phyloP scores from a whole-genome alignment of 176 grass and related monocot species.

The Carex scoparia region DNA sequence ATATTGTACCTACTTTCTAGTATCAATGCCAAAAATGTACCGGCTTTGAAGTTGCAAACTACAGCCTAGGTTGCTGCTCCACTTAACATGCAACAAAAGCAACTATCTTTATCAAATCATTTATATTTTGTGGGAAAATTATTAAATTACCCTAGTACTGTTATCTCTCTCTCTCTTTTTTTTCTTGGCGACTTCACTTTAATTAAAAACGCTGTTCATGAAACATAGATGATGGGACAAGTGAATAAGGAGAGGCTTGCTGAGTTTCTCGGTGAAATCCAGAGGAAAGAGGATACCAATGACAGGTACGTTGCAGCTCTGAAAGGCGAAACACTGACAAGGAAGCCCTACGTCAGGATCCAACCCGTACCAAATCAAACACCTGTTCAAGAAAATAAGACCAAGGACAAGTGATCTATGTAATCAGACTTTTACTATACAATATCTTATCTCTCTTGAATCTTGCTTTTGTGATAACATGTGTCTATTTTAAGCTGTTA shows the following conservation, averaged over 20 bases:
- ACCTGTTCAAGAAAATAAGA: conserved; percentile 33
- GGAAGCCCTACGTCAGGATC: conserved; percentile 72
- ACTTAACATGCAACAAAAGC: background rate
- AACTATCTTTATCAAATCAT: background rate
- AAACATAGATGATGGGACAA: conserved; percentile 87
- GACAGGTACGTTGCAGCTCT: conserved; percentile 85
- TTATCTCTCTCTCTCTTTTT: background rate
- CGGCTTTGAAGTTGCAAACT: background rate
- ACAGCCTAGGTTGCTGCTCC: background rate
- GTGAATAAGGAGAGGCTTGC: conserved; percentile 79
- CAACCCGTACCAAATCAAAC: conserved; percentile 40
- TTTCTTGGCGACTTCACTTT: background rate
- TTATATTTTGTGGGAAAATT: background rate
- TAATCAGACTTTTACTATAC: background rate
- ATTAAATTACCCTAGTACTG: too few relatives aligned
- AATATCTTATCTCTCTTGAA: background rate
- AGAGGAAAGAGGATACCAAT: conserved; percentile 77
- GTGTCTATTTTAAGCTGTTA: background rate
- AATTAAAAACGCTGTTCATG: background rate
- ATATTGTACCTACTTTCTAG: background rate
- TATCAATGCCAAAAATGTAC: background rate
- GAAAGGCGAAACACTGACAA: conserved; percentile 73
- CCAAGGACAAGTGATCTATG: conserved; percentile 47
- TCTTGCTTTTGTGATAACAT: conserved; percentile 8
- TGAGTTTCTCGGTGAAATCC: conserved; percentile 87